Conservation (phyloP, 805 yeast species). For the Jamesozyma lodderae region DNA sequence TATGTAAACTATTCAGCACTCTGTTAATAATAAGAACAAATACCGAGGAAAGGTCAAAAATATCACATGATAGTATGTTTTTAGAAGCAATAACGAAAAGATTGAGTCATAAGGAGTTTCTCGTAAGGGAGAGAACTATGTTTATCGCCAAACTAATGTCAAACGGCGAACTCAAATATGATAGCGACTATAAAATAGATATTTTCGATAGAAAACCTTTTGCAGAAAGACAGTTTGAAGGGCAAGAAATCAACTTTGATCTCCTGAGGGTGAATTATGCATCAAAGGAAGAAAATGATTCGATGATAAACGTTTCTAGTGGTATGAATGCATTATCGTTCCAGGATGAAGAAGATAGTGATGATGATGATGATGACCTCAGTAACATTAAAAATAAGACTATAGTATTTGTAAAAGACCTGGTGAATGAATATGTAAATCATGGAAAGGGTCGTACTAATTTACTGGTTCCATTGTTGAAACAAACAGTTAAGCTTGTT, state of each 20-base stretch:
- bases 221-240: conserved; percentile 3
- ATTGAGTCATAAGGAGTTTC: conserved; percentile 14
- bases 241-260: conserved; percentile 6
- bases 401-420: conserved; percentile 67
- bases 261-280: conserved; percentile 1
- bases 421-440: conserved; percentile 46
- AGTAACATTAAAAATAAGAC: conserved; percentile 34
- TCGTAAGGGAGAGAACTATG: conserved; percentile 29
- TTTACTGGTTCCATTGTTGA: conserved; percentile 35
- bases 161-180: conserved; percentile 19
- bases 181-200: conserved; percentile 20
- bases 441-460: conserved; percentile 35
- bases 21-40: conserved; percentile 8
- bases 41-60: conserved; percentile 4
- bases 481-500: conserved; percentile 43
- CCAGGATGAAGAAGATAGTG: conserved; percentile 6
- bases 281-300: background rate
- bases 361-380: conserved; percentile 28
- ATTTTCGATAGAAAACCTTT: conserved; percentile 18
- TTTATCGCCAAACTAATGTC: conserved; percentile 26
- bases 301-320: background rate
- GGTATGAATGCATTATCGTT: background rate
- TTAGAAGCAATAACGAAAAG: conserved; percentile 25
- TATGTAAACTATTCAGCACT: conserved; percentile 17
- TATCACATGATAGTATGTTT: conserved; percentile 15